Percentiles rank a stretch among this genome's conserved stretches.
Conservation (phyloP, 2,329 filamentous ascomycete species). For the Hymenoscyphus salicellus region DNA sequence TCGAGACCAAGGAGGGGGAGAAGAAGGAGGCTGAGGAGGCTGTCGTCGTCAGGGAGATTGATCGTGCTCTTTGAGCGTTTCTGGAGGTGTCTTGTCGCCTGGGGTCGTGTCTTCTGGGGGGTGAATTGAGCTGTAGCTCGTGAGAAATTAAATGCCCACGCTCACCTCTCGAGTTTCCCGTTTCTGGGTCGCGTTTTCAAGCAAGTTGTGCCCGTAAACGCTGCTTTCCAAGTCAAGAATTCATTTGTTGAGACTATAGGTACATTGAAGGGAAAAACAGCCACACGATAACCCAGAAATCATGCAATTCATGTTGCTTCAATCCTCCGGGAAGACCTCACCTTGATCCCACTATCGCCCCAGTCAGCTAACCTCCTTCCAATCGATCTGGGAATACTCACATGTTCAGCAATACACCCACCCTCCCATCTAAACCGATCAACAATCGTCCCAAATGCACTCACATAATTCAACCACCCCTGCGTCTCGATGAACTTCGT, state of each 20-base stretch:
- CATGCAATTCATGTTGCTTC: neutral
- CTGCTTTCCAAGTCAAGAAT: too few species aligned
- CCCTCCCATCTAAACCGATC: constrained; percentile 19
- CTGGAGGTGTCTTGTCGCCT: too few species aligned
- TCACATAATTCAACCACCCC: constrained; percentile 17
- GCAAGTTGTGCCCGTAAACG: too few species aligned
- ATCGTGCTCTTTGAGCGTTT: too few species aligned
- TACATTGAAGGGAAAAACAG: neutral
- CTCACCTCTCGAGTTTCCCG: too few species aligned
- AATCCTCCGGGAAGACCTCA: constrained; percentile 11
- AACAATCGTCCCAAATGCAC: constrained; percentile 11
- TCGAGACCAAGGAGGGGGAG: too few species aligned
- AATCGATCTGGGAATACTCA: constrained; percentile 4
- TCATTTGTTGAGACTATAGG: neutral
- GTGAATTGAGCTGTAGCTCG: too few species aligned
- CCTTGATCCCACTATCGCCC: constrained; percentile 16
- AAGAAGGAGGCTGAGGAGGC: too few species aligned
- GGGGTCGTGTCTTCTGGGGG: too few species aligned
- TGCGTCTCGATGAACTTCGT: constrained; percentile 11
- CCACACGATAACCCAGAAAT: neutral
- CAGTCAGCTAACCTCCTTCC: neutral
- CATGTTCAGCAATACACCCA: constrained; percentile 19
- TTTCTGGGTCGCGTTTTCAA: too few species aligned
- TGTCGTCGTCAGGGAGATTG: too few species aligned
- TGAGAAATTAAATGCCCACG: too few species aligned